Evolutionary conservation across 768 basidiomycete species (phyloP), one percentile per base, ranked within the genome.

Genomic region (Chalciporus piperatus): DNA sequence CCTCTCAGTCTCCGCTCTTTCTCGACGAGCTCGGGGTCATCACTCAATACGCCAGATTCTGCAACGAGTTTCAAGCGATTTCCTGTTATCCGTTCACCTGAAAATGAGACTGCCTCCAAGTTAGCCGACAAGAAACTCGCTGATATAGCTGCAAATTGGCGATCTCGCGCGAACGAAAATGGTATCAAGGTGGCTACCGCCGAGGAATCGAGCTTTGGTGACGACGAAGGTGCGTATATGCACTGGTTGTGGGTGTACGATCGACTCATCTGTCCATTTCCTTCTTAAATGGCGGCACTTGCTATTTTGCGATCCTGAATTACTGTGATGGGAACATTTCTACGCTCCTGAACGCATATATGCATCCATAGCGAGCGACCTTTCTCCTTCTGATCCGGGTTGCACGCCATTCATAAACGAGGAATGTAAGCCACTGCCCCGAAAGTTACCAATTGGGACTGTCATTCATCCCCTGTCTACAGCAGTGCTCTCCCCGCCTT

Each of bases 71-170:
- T 71, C 45, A 76, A 77, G 56, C 77, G 74, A 47, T 65, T 76
- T 64, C 63, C 73, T 35, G 68, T 73, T 41, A 61, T 72, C 19
- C 59, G 65, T 28, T 82, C 78, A 16, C 79, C 76, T 12, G 78
- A 78, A 59, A 73, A 74, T 35, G 66, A 68, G 32, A 16, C 20
- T 7, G 13, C 46, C 33, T 14, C 43, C 39, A 48, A 65, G 57
- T 46, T 64, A 41, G 76, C 76, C 57, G 74, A 75, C 57, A 71
- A 68, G 56, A 78, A 76, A 60, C 71, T 83, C 20, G 79, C 81
- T 14, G 82, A 85, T 63, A 77, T 83, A 35, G 78, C 84, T 5
- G 76, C 78, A 30, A 87, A 80, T 63, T 90, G 88, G 88, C 77
- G 87, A 50, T 82, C 79, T 27, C 75, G 86, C 45, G 84, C 86